A percentile compares a stretch with the other conserved stretches of the same genome.
Evolutionary conservation across 257 asterid genomes (phyloP).

Genomic region (Solanum habrochaites): DNA sequence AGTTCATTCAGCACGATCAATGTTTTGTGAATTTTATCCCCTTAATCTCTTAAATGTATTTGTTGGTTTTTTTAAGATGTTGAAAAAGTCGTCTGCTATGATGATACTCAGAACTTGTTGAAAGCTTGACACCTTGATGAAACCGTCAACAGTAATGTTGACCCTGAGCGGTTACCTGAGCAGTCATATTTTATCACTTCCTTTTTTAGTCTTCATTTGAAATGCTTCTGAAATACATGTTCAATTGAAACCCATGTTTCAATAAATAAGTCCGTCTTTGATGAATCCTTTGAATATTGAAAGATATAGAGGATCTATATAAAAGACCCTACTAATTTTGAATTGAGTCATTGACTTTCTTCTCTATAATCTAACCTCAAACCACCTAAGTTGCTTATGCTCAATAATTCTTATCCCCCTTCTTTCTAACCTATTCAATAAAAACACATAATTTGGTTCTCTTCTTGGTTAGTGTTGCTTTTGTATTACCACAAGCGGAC

Average conservation of each 20-base stretch:
- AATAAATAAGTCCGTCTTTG: background rate
- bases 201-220: background rate
- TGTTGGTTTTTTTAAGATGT: background rate
- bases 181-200: background rate
- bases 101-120: background rate
- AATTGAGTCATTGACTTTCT: background rate
- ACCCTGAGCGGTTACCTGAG: background rate
- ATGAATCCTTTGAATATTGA: background rate
- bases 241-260: background rate
- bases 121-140: background rate
- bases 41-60: background rate
- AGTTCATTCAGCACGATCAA: background rate
- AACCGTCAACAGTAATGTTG: background rate
- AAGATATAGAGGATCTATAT: background rate
- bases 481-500: background rate
- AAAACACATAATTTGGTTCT: background rate
- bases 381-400: background rate
- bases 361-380: background rate
- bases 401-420: background rate
- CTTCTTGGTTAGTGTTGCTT: background rate
- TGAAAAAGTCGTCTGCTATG: background rate
- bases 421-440: background rate
- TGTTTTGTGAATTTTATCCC: background rate
- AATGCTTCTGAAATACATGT: background rate
- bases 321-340: background rate